Evolutionary conservation across 2,329 filamentous ascomycete species (phyloP).

Genomic region (Spiromastix sp.): DNA sequence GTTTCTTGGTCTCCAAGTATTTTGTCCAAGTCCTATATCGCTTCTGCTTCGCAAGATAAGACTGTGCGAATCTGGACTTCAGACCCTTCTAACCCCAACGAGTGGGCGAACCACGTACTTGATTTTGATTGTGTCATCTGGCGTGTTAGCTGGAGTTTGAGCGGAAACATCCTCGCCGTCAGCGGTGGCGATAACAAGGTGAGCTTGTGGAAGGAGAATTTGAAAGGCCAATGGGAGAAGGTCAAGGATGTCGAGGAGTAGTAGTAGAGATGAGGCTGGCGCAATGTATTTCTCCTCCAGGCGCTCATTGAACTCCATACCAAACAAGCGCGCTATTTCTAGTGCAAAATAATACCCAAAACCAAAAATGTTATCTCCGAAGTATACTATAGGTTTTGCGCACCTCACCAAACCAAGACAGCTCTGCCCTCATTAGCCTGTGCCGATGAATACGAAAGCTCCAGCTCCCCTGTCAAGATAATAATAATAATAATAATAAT

Average conservation of each 20-base stretch:
- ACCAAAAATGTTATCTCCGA: too few species aligned
- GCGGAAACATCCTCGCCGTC: constrained; percentile 90
- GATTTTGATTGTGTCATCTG: constrained; percentile 84
- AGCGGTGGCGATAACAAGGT: constrained; percentile 95
- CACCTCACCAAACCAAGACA: too few species aligned
- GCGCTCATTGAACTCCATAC: background rate
- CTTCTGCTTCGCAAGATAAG: constrained; percentile 90
- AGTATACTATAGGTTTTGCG: too few species aligned
- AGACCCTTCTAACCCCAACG: constrained; percentile 52
- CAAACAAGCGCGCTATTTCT: constrained; percentile 2
- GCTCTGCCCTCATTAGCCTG: too few species aligned
- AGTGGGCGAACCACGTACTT: constrained; percentile 79
- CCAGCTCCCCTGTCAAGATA: too few species aligned
- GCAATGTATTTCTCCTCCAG: background rate
- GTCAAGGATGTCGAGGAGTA: constrained; percentile 93
- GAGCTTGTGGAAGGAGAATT: constrained; percentile 95
- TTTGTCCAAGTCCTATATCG: constrained; percentile 92
- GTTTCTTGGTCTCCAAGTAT: constrained; percentile 96
- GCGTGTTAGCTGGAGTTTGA: constrained; percentile 96
- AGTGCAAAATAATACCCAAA: too few species aligned
- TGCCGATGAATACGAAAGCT: too few species aligned
- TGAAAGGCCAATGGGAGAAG: constrained; percentile 92
- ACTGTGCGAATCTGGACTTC: constrained; percentile 95
- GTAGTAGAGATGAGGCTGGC: background rate
- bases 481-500: too few species aligned